A percentile compares a stretch with the other conserved stretches of the same genome.
Evolutionary conservation across 2,329 filamentous ascomycete species (phyloP).

Genomic region (Coniochaeta ligniaria): DNA sequence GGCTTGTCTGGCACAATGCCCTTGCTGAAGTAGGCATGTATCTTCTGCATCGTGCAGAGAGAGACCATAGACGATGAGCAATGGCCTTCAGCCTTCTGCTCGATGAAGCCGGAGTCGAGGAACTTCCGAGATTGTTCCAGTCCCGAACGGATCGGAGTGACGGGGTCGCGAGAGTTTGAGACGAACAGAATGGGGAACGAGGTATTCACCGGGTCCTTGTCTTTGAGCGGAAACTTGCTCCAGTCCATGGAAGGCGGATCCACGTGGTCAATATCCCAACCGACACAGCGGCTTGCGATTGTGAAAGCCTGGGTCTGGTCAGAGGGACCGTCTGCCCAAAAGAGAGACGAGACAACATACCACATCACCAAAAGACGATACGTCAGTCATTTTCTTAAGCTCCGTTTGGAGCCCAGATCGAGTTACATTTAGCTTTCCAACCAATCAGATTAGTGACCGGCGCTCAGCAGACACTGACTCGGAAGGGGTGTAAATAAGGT

Average conservation of each 20-base stretch:
- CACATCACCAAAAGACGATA: constrained; percentile 28
- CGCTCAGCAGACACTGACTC: background rate
- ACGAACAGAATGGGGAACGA: constrained; percentile 49
- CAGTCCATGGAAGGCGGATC: constrained; percentile 18
- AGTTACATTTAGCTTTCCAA: constrained; percentile 21
- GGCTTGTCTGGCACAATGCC: constrained; percentile 24
- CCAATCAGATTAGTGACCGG: background rate
- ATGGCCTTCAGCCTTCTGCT: constrained; percentile 27
- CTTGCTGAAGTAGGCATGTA: constrained; percentile 26
- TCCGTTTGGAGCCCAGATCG: constrained; percentile 16
- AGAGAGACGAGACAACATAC: constrained; percentile 15
- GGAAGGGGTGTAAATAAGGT: background rate
- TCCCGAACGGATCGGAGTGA: constrained; percentile 46
- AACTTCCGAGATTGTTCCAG: constrained; percentile 31
- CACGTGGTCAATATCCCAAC: constrained; percentile 23
- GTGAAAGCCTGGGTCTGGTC: constrained; percentile 5
- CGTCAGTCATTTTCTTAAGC: constrained; percentile 21
- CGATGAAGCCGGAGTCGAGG: constrained; percentile 26
- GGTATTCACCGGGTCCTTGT: constrained; percentile 29
- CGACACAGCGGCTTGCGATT: constrained; percentile 10
- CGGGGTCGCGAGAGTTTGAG: constrained; percentile 50
- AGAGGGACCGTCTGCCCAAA: background rate
- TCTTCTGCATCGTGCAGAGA: constrained; percentile 24
- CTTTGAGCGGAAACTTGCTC: constrained; percentile 19
- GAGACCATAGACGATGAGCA: constrained; percentile 26